Evolutionary conservation across 495 filamentous ascomycete species (phyloP), one percentile per base, ranked within the genome.

Genomic region (Glarea lozoyensis): DNA sequence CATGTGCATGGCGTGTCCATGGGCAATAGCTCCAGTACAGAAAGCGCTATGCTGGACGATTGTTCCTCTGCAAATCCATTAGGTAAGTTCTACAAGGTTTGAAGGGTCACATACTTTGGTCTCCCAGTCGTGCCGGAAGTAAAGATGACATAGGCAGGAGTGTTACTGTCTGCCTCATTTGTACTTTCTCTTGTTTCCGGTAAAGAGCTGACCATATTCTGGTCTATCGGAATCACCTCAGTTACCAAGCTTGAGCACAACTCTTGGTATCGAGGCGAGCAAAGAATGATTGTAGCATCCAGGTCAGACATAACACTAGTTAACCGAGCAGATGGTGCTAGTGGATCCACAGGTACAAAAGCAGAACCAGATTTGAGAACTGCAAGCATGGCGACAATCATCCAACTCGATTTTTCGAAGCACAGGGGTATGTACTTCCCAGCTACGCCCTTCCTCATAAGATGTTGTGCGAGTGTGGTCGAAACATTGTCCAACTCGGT

Each of bases 271-370:
- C 43, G 24, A 10, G 17, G 22, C 2, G 47, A 50, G 16, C 25
- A 29, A 10, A 43, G 19, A 16, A 44, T 30, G 9, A 43, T 24
- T 11, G 10, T 37, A 24, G 46, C 21, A 43, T 46, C 17, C 4
- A 18, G 31, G 29, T 62, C 33, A 3, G 21, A 21, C 27, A 47
- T 19, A 25, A 47, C 35, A 13, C n/a, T 22, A 12, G 17, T 25
- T 15, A 50, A 31, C 10, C 48, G 35, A 21, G 29, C 20, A 9
- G 31, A 11, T 15, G 48, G 48, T 11, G 20, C 72, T 3, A 59
- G 60, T 6, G 75, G 69, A 33, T 79, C 73, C 10, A 79, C 54
- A n/a, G 69, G 71, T n/a, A 78, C 72, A 46, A 57, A 56, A 10
- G 46, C 63, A 13, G 52, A 61, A 15, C 69, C 69, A 13, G 69